Percentiles rank a stretch among this genome's conserved stretches.
Conservation (phyloP, 495 filamentous ascomycete genomes). For the Entonaema liquescens region DNA sequence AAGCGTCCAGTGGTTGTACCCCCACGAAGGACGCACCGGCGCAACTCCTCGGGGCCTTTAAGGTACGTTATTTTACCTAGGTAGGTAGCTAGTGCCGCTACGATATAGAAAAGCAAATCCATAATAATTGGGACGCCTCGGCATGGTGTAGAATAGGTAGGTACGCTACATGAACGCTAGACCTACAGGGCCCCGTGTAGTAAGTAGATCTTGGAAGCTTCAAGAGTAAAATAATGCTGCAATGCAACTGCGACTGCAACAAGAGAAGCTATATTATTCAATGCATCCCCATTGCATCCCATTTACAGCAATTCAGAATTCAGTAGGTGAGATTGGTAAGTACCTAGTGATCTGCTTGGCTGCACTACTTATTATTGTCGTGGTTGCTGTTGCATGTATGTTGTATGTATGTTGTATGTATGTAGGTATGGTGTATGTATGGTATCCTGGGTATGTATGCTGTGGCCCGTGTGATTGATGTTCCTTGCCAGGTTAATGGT, state of each 20-base stretch:
- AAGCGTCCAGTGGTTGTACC: constrained; percentile 24
- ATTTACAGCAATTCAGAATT: no score
- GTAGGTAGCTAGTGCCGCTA: constrained; percentile 24
- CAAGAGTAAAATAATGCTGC: neutral
- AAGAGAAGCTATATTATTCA: neutral
- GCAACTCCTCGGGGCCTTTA: constrained; percentile 3
- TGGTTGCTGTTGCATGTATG: neutral
- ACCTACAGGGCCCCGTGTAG: neutral
- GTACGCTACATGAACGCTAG: constrained; percentile 15
- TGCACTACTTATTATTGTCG: neutral
- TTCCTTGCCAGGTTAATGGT: constrained; percentile 18
- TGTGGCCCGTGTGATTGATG: constrained; percentile 11
- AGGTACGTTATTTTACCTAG: constrained; percentile 1
- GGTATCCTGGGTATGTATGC: neutral
- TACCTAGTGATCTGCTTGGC: neutral
- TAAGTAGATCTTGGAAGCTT: neutral
- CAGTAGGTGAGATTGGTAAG: neutral
- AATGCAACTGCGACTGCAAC: neutral
- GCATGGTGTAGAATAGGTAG: neutral
- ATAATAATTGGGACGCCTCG: neutral
- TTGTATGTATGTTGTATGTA: neutral
- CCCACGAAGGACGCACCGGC: constrained; percentile 29
- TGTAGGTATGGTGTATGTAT: neutral
- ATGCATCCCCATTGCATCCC: neutral
- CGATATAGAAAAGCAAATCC: constrained; percentile 20